Evolutionary conservation across 257 asterid genomes (phyloP).

Genomic region (Solanum sitiens): DNA sequence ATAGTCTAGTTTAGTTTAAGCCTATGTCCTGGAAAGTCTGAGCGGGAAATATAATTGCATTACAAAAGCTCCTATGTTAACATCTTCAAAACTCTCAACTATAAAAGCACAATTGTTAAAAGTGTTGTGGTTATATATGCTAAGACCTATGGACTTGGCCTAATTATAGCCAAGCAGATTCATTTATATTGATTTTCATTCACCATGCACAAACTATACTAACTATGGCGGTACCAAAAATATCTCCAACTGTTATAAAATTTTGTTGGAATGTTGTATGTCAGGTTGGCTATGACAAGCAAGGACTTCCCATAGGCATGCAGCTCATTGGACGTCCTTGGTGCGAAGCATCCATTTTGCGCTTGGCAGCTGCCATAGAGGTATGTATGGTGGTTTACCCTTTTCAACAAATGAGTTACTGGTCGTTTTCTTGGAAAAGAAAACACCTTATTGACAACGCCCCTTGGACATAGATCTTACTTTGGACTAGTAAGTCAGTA

Average conservation of each 20-base stretch:
- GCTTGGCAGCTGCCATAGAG: constrained; percentile 83
- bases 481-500: background rate
- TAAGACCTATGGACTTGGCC: background rate
- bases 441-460: background rate
- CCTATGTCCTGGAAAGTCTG: background rate
- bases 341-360: constrained; percentile 85
- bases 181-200: background rate
- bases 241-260: background rate
- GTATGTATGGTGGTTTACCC: constrained; percentile 32
- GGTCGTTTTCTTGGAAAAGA: background rate
- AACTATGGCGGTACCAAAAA: background rate
- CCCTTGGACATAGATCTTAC: background rate
- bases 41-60: background rate
- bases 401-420: background rate
- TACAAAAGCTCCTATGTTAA: background rate
- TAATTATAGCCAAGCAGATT: background rate
- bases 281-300: constrained; percentile 88
- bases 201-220: background rate
- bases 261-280: background rate
- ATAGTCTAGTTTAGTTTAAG: background rate
- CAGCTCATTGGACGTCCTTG: constrained; percentile 93
- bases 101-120: background rate
- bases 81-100: background rate
- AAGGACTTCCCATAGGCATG: constrained; percentile 94
- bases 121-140: background rate